phyloP scores from a whole-genome alignment of 169 alveolate species.

The Ichthyophthirius multifiliis region DNA sequence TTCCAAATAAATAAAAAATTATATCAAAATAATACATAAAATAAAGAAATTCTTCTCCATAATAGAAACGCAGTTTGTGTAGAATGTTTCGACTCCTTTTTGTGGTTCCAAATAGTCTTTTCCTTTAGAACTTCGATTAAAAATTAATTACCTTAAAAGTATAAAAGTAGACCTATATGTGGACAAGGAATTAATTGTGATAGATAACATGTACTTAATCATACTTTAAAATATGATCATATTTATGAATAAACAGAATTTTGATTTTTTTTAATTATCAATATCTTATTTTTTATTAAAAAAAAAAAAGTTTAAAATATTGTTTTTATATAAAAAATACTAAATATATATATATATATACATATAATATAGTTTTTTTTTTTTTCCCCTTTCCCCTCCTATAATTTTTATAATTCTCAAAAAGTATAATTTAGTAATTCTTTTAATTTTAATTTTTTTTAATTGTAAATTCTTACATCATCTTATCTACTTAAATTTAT shows the following conservation, averaged over 20 bases:
- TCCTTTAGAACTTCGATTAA: slow-evolving; percentile 18
- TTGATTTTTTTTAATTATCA: background rate
- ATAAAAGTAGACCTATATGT: slow-evolving; percentile 26
- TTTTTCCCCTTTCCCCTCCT: too few relatives aligned
- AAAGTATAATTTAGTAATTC: too few relatives aligned
- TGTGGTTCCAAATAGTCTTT: slow-evolving; percentile 27
- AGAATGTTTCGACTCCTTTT: background rate
- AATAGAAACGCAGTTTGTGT: slow-evolving; percentile 15
- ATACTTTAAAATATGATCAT: background rate
- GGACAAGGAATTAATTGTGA: slow-evolving; percentile 33
- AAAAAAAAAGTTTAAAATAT: too few relatives aligned
- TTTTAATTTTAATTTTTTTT: too few relatives aligned
- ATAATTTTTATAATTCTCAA: too few relatives aligned
- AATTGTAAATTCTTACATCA: too few relatives aligned
- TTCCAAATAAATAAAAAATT: slow-evolving; percentile 2
- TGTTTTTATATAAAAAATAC: too few relatives aligned
- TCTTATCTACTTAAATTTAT: too few relatives aligned
- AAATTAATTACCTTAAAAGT: background rate
- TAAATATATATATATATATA: too few relatives aligned
- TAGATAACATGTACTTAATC: background rate
- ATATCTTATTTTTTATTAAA: too few relatives aligned
- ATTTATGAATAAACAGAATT: slow-evolving; percentile 1
- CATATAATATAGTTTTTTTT: too few relatives aligned
- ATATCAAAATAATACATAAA: background rate
- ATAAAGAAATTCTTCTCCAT: background rate